phyloP scores from a whole-genome alignment of 2,329 filamentous ascomycete species.

The Sporothrix pallida region DNA sequence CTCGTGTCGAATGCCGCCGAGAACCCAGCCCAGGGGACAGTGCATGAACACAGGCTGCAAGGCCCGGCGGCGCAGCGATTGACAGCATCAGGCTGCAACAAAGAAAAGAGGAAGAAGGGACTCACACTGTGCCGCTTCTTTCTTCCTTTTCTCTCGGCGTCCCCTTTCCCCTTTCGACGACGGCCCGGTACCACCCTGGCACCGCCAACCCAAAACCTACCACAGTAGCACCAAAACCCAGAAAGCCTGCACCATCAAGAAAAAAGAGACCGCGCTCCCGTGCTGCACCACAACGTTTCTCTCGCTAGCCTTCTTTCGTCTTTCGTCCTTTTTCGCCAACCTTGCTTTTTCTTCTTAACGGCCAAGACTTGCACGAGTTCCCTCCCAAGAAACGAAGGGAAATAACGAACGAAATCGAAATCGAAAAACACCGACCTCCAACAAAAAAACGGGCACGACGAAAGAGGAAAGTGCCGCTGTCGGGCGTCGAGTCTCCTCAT shows the following conservation, averaged over 20 bases:
- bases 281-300: background rate
- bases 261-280: background rate
- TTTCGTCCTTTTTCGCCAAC: background rate
- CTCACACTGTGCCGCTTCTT: conserved; percentile 8
- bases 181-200: conserved; percentile 18
- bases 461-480: conserved; percentile 12
- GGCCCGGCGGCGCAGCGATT: conserved; percentile 2
- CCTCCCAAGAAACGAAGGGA: background rate
- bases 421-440: background rate
- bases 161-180: conserved; percentile 3
- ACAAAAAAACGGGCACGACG: background rate
- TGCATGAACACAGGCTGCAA: conserved; percentile 19
- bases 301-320: background rate
- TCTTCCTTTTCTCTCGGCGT: background rate
- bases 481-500: conserved; percentile 16
- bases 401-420: background rate
- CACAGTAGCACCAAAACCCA: background rate
- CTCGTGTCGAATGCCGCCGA: conserved; percentile 11
- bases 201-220: background rate
- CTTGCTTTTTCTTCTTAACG: background rate
- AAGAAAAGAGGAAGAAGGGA: background rate
- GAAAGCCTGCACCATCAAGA: background rate
- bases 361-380: background rate
- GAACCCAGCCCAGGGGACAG: background rate
- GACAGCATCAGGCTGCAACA: background rate